A percentile compares a stretch with the other conserved stretches of the same genome.
Evolutionary conservation across 2,329 filamentous ascomycete species (phyloP).

Genomic region (Elsinoe ampelina): DNA sequence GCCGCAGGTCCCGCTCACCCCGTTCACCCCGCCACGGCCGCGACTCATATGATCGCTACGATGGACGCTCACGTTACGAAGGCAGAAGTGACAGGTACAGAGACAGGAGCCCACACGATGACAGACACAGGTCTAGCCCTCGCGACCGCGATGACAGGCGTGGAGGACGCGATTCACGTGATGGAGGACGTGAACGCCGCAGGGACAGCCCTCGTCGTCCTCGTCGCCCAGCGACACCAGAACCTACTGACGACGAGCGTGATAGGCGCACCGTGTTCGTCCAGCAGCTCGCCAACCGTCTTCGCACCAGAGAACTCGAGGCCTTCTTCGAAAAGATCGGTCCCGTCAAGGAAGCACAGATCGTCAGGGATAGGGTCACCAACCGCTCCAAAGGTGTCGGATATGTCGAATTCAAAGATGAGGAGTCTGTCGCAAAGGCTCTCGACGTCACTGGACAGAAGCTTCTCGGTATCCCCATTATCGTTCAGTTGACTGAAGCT

Average conservation of each 20-base stretch:
- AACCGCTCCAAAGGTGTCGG: conserved; percentile 97
- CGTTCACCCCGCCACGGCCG: conserved; percentile 16
- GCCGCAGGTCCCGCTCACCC: conserved; percentile 21
- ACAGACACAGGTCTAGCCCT: conserved; percentile 55
- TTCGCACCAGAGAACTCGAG: conserved; percentile 86
- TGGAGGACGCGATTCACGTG: conserved; percentile 26
- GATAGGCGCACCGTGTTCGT: conserved; percentile 97
- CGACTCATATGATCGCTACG: conserved; percentile 26
- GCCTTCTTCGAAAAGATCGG: conserved; percentile 94
- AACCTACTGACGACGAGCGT: conserved; percentile 87
- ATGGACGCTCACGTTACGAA: conserved; percentile 40
- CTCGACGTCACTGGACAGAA: conserved; percentile 98
- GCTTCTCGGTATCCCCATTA: conserved; percentile 96
- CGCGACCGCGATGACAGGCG: conserved; percentile 63
- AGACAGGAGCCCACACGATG: conserved; percentile 31
- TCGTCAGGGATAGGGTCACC: conserved; percentile 95
- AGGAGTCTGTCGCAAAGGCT: conserved; percentile 86
- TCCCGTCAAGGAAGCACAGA: conserved; percentile 92
- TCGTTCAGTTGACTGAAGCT: conserved; percentile 95
- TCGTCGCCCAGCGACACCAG: conserved; percentile 51
- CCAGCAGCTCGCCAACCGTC: conserved; percentile 88
- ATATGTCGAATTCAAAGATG: conserved; percentile 97
- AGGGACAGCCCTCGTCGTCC: conserved; percentile 39
- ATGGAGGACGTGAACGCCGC: conserved; percentile 48
- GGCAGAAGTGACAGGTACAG: conserved; percentile 49